phyloP scores from a whole-genome alignment of 2,329 filamentous ascomycete species.

The Lecanosticta acicola region DNA sequence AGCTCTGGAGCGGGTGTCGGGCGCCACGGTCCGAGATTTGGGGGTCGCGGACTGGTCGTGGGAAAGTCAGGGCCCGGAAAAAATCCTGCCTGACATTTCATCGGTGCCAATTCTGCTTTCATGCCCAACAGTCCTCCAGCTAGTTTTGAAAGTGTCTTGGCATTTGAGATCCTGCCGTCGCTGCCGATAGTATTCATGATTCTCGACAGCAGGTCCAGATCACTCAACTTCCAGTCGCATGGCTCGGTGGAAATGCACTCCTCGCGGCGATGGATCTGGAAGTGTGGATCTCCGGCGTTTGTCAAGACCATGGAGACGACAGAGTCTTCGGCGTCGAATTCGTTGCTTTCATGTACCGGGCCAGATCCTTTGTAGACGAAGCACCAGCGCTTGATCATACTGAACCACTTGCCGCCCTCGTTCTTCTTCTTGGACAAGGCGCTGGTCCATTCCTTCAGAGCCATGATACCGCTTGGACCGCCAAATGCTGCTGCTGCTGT shows the following conservation, averaged over 20 bases:
- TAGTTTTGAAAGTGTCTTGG: neutral
- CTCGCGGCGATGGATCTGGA: neutral
- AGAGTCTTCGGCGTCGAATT: neutral
- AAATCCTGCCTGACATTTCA: no score
- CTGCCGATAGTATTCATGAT: neutral
- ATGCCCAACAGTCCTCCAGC: neutral
- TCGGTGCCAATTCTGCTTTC: neutral
- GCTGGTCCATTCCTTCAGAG: constrained; percentile 15
- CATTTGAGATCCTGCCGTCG: neutral
- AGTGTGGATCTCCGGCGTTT: neutral
- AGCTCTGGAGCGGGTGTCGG: no score
- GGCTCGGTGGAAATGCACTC: neutral
- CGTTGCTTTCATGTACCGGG: neutral
- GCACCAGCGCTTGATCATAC: constrained; percentile 8
- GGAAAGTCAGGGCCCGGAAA: no score
- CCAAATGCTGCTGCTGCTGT: no score
- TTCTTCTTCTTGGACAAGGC: neutral
- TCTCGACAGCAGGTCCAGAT: no score
- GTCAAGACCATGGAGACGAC: neutral
- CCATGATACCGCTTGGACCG: constrained; percentile 4
- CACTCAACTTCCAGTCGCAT: no score
- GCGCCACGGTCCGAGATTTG: no score
- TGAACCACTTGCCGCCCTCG: constrained; percentile 7
- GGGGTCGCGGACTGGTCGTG: no score
- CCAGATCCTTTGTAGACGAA: constrained; percentile 11